phyloP scores from a whole-genome alignment of 2,329 filamentous ascomycete species.

The Pseudogymnoascus pannorum region DNA sequence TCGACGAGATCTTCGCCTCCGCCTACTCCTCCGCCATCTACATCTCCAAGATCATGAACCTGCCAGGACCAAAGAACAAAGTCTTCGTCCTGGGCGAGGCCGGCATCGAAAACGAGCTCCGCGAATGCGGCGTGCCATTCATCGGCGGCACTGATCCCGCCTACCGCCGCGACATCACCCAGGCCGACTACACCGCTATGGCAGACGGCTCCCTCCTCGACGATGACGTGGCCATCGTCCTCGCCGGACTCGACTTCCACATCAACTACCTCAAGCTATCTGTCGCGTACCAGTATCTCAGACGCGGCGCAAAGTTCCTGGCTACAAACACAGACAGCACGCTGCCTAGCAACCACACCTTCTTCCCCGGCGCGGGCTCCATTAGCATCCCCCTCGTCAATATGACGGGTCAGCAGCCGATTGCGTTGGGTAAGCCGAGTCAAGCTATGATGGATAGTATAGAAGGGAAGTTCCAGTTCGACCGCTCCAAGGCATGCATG shows the following conservation, averaged over 20 bases:
- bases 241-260: slow-evolving; percentile 88
- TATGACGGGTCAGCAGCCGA: slow-evolving; percentile 61
- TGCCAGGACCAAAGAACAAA: slow-evolving; percentile 74
- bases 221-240: slow-evolving; percentile 80
- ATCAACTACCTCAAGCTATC: slow-evolving; percentile 91
- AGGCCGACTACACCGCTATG: slow-evolving; percentile 72
- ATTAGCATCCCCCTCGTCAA: slow-evolving; percentile 70
- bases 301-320: slow-evolving; percentile 73
- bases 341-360: slow-evolving; percentile 68
- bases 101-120: slow-evolving; percentile 84
- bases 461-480: slow-evolving; percentile 88
- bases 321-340: slow-evolving; percentile 93
- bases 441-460: slow-evolving; percentile 99
- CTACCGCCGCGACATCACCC: slow-evolving; percentile 68
- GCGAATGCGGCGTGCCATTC: slow-evolving; percentile 68
- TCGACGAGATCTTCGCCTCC: slow-evolving; percentile 92
- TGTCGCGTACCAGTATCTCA: slow-evolving; percentile 78
- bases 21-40: slow-evolving; percentile 94
- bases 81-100: slow-evolving; percentile 90
- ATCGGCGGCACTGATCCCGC: slow-evolving; percentile 80
- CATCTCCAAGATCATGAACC: slow-evolving; percentile 82
- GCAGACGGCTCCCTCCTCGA: slow-evolving; percentile 72
- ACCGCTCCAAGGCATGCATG: slow-evolving; percentile 85
- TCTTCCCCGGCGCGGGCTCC: slow-evolving; percentile 89
- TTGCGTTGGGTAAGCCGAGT: slow-evolving; percentile 85